Evolutionary conservation across 2,329 filamentous ascomycete genomes (phyloP), one percentile per base, ranked within the genome.

Genomic region (Mariannaea sp.): DNA sequence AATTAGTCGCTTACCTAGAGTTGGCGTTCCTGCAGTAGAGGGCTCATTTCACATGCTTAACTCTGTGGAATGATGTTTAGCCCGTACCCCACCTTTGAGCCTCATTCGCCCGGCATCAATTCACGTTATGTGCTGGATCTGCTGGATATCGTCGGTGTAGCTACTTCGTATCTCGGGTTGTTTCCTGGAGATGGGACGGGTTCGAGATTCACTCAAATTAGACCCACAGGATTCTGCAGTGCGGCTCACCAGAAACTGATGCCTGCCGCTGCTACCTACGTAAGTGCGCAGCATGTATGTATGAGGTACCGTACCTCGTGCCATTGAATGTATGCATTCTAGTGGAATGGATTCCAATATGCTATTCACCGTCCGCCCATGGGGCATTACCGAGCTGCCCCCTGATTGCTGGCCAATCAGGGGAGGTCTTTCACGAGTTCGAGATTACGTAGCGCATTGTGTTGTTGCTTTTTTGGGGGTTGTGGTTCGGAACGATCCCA

Each of bases 381-480:
- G 53, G 55, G 55, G 58, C 52, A 47, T 39, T 54, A 57, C 43
- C 42, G 49, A 61, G 9, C 26, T 35, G 29, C 40, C 45, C 12
- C 39, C 29, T 48, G 13, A 45, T 45, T 5, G 35, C 36, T 49
- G 27, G 38, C 55, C 53, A 56, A 64, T 55, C 57, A 38, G 38
- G 22, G 5, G 50, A 48, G 56, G 50, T 45, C 64, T 47, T 59
- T 57, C 44, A 52, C 43, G 50, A 59, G 55, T 38, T 45, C 42
- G 47, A 56, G 55, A 59, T 56, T 57, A 55, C 55, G 48, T 45
- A 54, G 51, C 50, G 39, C 50, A 51, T 50, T 33, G 50, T 60
- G 54, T 51, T 55, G 50, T 64, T 65, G 47, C 55, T 49, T 60
- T n/a, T 49, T 48, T 53, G 53, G 50, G 22, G 41, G 49, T 38